Evolutionary conservation across 768 basidiomycete species (phyloP).

Genomic region (Termitomyces sp.): DNA sequence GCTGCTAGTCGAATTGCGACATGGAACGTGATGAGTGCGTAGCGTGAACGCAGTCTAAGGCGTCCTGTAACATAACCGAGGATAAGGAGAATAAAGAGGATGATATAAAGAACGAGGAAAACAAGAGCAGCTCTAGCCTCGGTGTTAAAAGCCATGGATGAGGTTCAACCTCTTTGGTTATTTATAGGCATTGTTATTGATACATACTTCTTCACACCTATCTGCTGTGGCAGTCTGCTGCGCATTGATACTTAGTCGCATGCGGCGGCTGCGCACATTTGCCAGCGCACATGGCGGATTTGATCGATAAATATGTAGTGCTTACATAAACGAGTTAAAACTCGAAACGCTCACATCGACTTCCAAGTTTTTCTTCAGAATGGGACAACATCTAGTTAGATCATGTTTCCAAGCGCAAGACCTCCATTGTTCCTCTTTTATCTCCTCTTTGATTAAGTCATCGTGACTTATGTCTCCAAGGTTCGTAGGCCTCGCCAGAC

Average conservation of each 20-base stretch:
- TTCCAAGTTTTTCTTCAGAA: no score
- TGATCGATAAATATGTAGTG: no score
- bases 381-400: background rate
- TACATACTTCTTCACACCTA: background rate
- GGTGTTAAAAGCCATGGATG: conserved; percentile 16
- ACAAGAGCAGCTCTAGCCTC: conserved; percentile 29
- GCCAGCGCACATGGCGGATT: no score
- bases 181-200: background rate
- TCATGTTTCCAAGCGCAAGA: background rate
- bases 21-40: conserved; percentile 29
- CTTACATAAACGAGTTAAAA: no score
- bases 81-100: conserved; percentile 26
- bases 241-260: no score
- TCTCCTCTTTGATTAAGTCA: no score
- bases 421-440: background rate
- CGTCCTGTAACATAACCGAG: conserved; percentile 23
- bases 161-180: background rate
- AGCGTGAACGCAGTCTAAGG: conserved; percentile 28
- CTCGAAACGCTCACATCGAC: no score
- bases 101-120: conserved; percentile 30
- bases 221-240: no score
- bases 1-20: conserved; percentile 30
- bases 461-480: no score
- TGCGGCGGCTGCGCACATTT: no score
- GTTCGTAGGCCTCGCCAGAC: no score